These are phyloP conservation scores for Rachicladosporium sp. DNA, from an alignment of 2,329 filamentous ascomycete genomes.

Conservation along the genomic window DNA sequence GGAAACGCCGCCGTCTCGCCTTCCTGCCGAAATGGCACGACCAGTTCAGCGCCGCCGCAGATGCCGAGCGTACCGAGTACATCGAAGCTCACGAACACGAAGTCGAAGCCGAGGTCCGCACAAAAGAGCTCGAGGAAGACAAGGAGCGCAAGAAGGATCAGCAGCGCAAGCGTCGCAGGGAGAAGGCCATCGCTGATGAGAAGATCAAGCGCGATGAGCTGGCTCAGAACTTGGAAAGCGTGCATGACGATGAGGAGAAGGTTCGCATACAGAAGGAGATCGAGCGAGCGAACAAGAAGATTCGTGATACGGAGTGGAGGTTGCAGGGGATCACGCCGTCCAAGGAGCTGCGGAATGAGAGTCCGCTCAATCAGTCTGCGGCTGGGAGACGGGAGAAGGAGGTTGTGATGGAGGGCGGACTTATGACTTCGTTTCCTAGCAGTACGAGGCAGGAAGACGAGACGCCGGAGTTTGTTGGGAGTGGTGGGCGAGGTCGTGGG, in stretches of 20 bases:
- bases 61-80: constrained; percentile 63
- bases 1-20: constrained; percentile 51
- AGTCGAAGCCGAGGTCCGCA: constrained; percentile 75
- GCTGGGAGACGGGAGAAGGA: constrained; percentile 28
- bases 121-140: constrained; percentile 81
- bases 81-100: constrained; percentile 65
- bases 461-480: constrained; percentile 15
- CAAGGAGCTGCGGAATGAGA: constrained; percentile 61
- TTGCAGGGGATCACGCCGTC: constrained; percentile 66
- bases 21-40: constrained; percentile 44
- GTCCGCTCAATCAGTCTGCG: constrained; percentile 32
- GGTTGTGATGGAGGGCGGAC: constrained; percentile 73
- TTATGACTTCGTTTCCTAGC: constrained; percentile 68
- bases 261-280: constrained; percentile 73
- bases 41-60: constrained; percentile 54
- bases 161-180: constrained; percentile 89
- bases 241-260: constrained; percentile 70
- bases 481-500: constrained; percentile 39
- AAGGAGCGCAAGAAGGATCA: constrained; percentile 99
- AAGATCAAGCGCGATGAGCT: constrained; percentile 70
- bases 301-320: constrained; percentile 76
- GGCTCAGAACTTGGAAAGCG: constrained; percentile 62
- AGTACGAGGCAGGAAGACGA: constrained; percentile 15
- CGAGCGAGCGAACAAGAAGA: constrained; percentile 84
- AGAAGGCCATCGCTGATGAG: constrained; percentile 88